A percentile compares a stretch with the other conserved stretches of the same genome.
These are phyloP conservation scores for Trypanosoma lewisi DNA, from an alignment of 208 protist species.

Conservation along the genomic window DNA sequence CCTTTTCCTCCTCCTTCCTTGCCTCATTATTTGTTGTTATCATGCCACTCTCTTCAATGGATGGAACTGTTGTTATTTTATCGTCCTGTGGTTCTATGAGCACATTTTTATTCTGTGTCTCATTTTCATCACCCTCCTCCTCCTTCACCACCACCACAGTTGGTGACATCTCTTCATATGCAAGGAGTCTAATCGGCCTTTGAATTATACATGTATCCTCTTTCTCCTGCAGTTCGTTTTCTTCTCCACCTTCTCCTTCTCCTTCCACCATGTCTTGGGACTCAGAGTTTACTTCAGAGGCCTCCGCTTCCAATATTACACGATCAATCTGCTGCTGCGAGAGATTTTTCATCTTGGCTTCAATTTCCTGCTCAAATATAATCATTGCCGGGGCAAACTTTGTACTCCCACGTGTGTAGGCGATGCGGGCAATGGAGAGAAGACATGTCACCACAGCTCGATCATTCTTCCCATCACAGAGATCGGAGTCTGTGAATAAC, in stretches of 20 bases:
- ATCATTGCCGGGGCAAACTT: constrained; percentile 40
- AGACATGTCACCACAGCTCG: constrained; percentile 78
- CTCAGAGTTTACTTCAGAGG: constrained; percentile 1
- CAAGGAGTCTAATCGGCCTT: not conserved
- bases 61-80: not conserved
- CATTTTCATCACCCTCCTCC: not conserved
- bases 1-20: not conserved
- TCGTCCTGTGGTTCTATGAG: not conserved
- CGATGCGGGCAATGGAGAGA: constrained; percentile 62
- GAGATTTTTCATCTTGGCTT: constrained; percentile 25
- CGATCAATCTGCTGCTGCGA: constrained; percentile 36
- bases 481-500: constrained; percentile 72
- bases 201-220: not conserved
- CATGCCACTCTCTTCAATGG: not conserved
- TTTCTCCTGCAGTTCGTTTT: too few relatives aligned
- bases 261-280: not conserved
- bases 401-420: constrained; percentile 42
- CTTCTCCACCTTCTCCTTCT: constrained; percentile 7
- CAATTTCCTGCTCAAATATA: constrained; percentile 65
- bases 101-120: not conserved
- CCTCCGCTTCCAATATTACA: constrained; percentile 34
- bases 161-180: not conserved
- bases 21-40: not conserved
- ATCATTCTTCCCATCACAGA: constrained; percentile 73
- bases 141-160: not conserved